These are phyloP conservation scores for Chenopodium formosanum DNA, from an alignment of 148 eudicot genomes.

Conservation along the genomic window DNA sequence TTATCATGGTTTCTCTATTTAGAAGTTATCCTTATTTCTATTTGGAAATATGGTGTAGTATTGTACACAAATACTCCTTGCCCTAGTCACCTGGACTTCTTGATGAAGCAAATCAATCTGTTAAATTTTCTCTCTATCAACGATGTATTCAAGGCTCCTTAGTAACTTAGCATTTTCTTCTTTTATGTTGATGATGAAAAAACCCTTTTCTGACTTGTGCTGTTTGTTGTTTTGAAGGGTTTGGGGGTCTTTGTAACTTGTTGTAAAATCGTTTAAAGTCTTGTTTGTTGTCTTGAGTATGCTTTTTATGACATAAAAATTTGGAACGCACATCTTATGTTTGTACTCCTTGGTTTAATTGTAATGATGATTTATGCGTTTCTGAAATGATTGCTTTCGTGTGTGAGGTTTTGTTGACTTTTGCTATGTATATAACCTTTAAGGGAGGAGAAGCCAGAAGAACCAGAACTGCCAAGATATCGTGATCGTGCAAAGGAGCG, in stretches of 20 bases:
- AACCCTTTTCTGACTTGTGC: neutral
- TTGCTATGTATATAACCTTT: conserved; percentile 14
- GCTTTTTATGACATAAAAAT: neutral
- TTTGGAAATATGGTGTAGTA: neutral
- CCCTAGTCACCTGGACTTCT: neutral
- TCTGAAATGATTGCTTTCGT: neutral
- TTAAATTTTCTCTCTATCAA: neutral
- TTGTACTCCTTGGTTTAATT: neutral
- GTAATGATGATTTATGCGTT: neutral
- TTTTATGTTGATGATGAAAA: neutral
- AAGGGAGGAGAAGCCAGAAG: conserved; percentile 92
- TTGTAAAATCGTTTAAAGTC: neutral
- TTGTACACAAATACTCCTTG: neutral
- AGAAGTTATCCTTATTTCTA: neutral
- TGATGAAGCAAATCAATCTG: neutral
- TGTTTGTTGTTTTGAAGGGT: neutral
- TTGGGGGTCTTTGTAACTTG: neutral
- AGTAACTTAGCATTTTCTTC: neutral
- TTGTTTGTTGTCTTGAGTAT: neutral
- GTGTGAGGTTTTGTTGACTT: conserved; percentile 1
- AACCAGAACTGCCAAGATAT: conserved; percentile 70
- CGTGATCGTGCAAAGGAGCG: conserved; percentile 96
- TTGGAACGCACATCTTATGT: neutral
- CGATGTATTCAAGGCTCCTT: neutral
- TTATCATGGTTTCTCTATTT: neutral